Base-by-base conservation (phyloP, 345 rosid genomes). In the Raphanus raphanistrum region DNA sequence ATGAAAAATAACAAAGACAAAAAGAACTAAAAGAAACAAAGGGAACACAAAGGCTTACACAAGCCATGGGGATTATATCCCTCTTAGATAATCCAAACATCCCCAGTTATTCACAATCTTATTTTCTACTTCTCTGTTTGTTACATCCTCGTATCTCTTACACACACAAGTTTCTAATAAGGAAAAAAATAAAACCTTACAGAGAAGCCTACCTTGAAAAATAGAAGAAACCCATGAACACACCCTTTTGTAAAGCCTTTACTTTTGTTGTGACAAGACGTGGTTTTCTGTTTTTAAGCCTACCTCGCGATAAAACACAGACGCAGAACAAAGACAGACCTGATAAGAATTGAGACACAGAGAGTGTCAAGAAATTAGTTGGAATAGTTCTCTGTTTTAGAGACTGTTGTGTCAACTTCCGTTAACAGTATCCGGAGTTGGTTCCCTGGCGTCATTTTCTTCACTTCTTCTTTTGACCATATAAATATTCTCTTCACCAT, bases 401-500 rank as follows among this genome's bases (percentile, higher is more conserved):
- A 68, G 8, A 12, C 27, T 61, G 74, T 87, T 69, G 83, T 89
- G 76, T 92, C 90, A 45, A 79, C 90, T 76, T 90, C 91, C 2
- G 84, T 29, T 26, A 86, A 87, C 33, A 88, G 77, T 67, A 80
- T 43, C 21, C 82, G 85, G 50, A 87, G 85, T 83, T 84, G 84
- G 83, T 79, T 79, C 71, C 88, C 85, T 25, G 84, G 55, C 25
- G 82, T 83, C 89, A 91, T 83, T 75, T 86, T 91, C 87, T 90
- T 93, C 83, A 86, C 95, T 71, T 92, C 94, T 33, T 89, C 93
- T 48, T 92, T 87, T 11, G 89, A 90, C 77, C 87, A 87, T 80
- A 94, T 92, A 69, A 87, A 86, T 28, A 94, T 87, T 82, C 95
- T 88, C 82, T 75, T 87, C 82, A 89, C 98, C 97, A 94, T 92